phyloP scores from a whole-genome alignment of 164 flowering plant species.

The Echeveria elegans region DNA sequence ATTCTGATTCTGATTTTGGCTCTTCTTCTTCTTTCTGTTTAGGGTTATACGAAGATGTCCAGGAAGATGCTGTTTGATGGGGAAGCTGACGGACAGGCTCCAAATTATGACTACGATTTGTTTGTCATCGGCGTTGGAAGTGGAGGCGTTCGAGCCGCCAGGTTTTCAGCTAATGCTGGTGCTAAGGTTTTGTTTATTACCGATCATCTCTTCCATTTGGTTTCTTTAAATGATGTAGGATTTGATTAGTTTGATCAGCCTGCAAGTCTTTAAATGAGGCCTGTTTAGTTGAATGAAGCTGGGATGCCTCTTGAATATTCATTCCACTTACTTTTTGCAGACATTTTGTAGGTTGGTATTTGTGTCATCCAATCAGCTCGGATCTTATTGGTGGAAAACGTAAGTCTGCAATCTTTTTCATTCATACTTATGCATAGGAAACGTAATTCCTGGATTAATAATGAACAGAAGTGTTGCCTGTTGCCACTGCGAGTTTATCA shows the following conservation, averaged over 20 bases:
- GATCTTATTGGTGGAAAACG: conserved; percentile 95
- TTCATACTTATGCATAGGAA: not conserved
- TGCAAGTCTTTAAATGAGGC: too few species aligned
- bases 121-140: conserved; percentile 96
- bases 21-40: too few species aligned
- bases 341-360: conserved; percentile 59
- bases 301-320: too few species aligned
- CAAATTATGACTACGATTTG: conserved; percentile 78
- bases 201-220: too few species aligned
- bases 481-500: too few species aligned
- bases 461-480: not conserved
- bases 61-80: conserved; percentile 84
- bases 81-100: conserved; percentile 29
- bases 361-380: conserved; percentile 95
- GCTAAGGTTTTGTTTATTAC: conserved; percentile 60
- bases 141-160: conserved; percentile 92
- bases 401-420: conserved; percentile 32
- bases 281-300: too few species aligned
- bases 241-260: too few species aligned
- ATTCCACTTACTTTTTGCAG: conserved; percentile 3
- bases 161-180: conserved; percentile 75
- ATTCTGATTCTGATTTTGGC: too few species aligned
- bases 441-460: not conserved
- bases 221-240: too few species aligned
- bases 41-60: conserved; percentile 22